phyloP scores from a whole-genome alignment of 2,329 filamentous ascomycete species.

The Fusarium nisikadoi region DNA sequence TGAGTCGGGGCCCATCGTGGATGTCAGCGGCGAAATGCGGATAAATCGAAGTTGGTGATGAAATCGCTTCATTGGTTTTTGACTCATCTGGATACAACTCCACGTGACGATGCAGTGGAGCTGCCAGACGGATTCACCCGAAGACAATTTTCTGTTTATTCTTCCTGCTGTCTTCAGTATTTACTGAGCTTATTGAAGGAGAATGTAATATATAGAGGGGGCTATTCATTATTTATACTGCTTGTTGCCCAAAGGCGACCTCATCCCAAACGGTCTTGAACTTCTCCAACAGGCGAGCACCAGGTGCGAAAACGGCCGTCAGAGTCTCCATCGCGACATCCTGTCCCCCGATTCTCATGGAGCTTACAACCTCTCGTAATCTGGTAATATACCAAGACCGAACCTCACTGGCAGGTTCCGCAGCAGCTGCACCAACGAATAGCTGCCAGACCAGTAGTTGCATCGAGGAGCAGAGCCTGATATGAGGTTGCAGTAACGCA shows the following conservation, averaged over 20 bases:
- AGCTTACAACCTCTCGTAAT: constrained; percentile 1
- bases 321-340: background rate
- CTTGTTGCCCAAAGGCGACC: background rate
- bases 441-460: constrained; percentile 35
- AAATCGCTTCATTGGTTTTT: background rate
- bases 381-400: constrained; percentile 8
- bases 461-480: constrained; percentile 31
- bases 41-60: background rate
- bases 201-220: background rate
- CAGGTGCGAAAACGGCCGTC: background rate
- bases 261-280: constrained; percentile 18
- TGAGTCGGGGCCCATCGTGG: background rate
- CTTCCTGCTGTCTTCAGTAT: too few species aligned
- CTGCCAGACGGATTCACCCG: background rate
- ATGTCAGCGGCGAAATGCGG: background rate
- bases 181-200: background rate
- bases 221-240: too few species aligned
- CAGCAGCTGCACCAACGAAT: constrained; percentile 34
- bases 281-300: background rate
- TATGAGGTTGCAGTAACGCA: constrained; percentile 4
- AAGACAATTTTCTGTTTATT: rapidly evolving
- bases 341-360: background rate
- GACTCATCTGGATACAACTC: background rate
- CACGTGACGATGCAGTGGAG: constrained; percentile 11
- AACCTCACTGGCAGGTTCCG: background rate